Evolutionary conservation across 805 yeast genomes (phyloP).

Genomic region (Candida berthetii): DNA sequence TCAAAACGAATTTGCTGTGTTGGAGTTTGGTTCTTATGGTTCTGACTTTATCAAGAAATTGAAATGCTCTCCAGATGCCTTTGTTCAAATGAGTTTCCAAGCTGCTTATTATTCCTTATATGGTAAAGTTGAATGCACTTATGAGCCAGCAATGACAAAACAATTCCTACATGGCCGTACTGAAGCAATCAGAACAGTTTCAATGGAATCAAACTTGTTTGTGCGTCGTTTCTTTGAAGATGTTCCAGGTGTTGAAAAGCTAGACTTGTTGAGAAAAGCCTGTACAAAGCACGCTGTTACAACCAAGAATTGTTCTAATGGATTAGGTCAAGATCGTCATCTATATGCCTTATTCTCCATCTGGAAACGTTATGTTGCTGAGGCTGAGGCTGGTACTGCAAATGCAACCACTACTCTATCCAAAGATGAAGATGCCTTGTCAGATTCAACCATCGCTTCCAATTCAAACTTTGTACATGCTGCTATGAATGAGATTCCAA

Average conservation of each 20-base stretch:
- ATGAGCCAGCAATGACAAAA: slow-evolving; percentile 97
- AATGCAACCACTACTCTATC: slow-evolving; percentile 19
- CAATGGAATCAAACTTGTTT: slow-evolving; percentile 71
- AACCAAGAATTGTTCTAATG: slow-evolving; percentile 64
- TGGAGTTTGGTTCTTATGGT: slow-evolving; percentile 69
- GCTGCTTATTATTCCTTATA: slow-evolving; percentile 88
- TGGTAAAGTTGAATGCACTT: slow-evolving; percentile 89
- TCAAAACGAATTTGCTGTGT: slow-evolving; percentile 80
- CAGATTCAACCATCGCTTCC: slow-evolving; percentile 14
- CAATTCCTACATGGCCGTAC: slow-evolving; percentile 85
- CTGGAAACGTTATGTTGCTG: slow-evolving; percentile 61
- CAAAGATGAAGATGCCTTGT: slow-evolving; percentile 17
- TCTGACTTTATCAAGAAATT: slow-evolving; percentile 72
- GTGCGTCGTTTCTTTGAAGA: slow-evolving; percentile 81
- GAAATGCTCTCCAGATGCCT: slow-evolving; percentile 92
- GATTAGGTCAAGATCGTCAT: slow-evolving; percentile 91
- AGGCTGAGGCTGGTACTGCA: slow-evolving; percentile 3
- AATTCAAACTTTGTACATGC: neutral
- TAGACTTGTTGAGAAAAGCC: slow-evolving; percentile 53
- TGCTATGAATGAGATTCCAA: slow-evolving; percentile 43
- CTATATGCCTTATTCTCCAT: slow-evolving; percentile 81
- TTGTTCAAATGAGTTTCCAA: slow-evolving; percentile 89
- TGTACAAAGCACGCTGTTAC: slow-evolving; percentile 63
- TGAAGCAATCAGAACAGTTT: slow-evolving; percentile 84
- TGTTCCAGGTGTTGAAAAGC: slow-evolving; percentile 50